phyloP scores from a whole-genome alignment of 306 rosid genomes.

The Cyamopsis tetragonoloba region DNA sequence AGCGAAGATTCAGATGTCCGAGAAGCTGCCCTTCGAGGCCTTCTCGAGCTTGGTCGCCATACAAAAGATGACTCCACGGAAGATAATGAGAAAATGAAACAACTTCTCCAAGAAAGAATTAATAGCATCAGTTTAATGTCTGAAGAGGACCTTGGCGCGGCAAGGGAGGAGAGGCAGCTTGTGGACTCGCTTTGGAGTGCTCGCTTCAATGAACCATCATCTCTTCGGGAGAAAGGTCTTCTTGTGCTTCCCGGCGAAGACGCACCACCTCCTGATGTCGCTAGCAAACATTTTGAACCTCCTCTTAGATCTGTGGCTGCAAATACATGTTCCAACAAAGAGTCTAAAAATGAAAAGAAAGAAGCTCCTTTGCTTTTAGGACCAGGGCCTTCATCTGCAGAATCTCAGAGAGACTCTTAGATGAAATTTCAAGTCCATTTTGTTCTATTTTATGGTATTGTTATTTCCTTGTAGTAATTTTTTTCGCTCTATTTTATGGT shows the following conservation, averaged over 20 bases:
- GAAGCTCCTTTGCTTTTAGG: conserved; percentile 65
- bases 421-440: no score
- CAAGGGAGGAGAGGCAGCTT: conserved; percentile 73
- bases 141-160: conserved; percentile 72
- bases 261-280: conserved; percentile 71
- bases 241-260: conserved; percentile 82
- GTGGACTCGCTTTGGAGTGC: conserved; percentile 77
- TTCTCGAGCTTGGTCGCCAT: conserved; percentile 54
- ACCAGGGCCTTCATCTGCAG: conserved; percentile 41
- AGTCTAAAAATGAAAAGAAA: conserved; percentile 39
- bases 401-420: no score
- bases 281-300: conserved; percentile 75
- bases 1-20: conserved; percentile 74
- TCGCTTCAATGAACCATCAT: conserved; percentile 63
- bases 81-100: conserved; percentile 63
- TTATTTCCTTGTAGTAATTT: no score
- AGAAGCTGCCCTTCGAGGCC: conserved; percentile 82
- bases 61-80: conserved; percentile 32
- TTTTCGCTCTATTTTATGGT: no score
- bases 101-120: conserved; percentile 74
- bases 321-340: conserved; percentile 37
- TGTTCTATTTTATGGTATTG: no score
- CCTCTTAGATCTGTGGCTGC: conserved; percentile 65
- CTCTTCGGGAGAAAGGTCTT: conserved; percentile 72
- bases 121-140: conserved; percentile 58